Evolutionary conservation across 2,329 filamentous ascomycete species (phyloP).

Genomic region (Juglanconis oblonga): DNA sequence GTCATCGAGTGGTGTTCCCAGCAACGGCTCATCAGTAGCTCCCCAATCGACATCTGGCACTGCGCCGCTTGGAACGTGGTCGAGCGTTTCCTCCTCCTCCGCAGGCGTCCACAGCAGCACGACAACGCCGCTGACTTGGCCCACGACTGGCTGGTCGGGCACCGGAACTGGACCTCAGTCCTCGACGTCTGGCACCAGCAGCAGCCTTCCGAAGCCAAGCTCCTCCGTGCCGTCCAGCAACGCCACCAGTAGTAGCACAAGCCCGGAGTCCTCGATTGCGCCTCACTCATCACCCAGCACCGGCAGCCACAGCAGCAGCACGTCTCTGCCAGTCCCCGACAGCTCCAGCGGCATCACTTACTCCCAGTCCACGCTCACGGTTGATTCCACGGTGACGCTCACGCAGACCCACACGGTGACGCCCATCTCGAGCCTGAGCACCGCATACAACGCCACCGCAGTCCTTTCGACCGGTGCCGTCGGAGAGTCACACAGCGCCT

Average conservation of each 20-base stretch:
- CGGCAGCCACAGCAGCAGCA: background rate
- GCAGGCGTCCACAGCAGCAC: background rate
- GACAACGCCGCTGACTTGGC: conserved; percentile 12
- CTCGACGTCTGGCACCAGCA: background rate
- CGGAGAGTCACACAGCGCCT: background rate
- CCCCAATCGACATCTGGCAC: background rate
- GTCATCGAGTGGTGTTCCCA: background rate
- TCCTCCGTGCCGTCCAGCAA: background rate
- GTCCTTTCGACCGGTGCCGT: background rate
- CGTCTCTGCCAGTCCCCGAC: background rate
- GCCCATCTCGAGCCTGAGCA: background rate
- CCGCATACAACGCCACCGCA: background rate
- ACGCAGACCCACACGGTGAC: background rate
- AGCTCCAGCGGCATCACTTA: background rate
- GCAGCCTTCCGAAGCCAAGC: background rate
- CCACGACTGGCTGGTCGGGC: conserved; percentile 9
- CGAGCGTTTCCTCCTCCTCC: no score
- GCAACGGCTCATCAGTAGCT: background rate
- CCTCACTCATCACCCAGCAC: background rate
- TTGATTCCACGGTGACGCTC: background rate
- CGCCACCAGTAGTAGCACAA: background rate
- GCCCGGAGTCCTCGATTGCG: background rate
- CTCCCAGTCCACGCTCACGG: background rate
- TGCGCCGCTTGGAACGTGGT: no score
- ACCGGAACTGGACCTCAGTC: background rate